Base-by-base conservation (phyloP, 345 rosid genomes). In the Conringia planisiliqua region DNA sequence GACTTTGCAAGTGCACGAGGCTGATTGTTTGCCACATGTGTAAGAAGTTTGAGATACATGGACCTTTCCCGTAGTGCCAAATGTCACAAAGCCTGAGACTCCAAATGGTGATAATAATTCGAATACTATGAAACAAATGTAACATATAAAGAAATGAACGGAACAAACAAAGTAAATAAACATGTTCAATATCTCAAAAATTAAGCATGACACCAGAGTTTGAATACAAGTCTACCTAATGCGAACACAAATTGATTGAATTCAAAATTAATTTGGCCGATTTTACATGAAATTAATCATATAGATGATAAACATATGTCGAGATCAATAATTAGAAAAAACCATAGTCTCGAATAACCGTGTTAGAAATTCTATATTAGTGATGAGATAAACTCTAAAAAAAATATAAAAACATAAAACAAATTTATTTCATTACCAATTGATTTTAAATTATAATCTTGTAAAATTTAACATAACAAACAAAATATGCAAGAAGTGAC, bases 11-110 rank as follows among this genome's bases (percentile, higher is more conserved):
- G 10, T 63, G 38, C 52, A 44, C n/a, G 68, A 63, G 51, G 76
- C 52, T 48, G 26, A 61, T 61, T 61, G 60, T 12, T 27, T 60
- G 68, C 68, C 68, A 71, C 68, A 72, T 62, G 61, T 38, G 51
- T 16, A 39, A 50, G 69, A 48, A 13, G 40, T 62, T 50, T 27
- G 76, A 50, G 54, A 50, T 16, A 62, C 50, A 36, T n/a, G 30
- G 40, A 51, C 51, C 54, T 72, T 52, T 62, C 24, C 33, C 33
- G 3, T 62, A 62, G 5, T 14, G 54, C 70, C 76, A 62, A 52
- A 64, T 73, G 65, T 64, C 38, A 43, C 35, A 35, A 43, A 55
- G 0, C 13, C 56, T n/a, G 56, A 27, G 27, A 70, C 47, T 70
- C 16, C 57, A 44, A 70, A 30, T 57, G 30, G 56, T 32, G 44